Evolutionary conservation across 768 basidiomycete genomes (phyloP), one percentile per base, ranked within the genome.

Genomic region (Suillus occidentalis): DNA sequence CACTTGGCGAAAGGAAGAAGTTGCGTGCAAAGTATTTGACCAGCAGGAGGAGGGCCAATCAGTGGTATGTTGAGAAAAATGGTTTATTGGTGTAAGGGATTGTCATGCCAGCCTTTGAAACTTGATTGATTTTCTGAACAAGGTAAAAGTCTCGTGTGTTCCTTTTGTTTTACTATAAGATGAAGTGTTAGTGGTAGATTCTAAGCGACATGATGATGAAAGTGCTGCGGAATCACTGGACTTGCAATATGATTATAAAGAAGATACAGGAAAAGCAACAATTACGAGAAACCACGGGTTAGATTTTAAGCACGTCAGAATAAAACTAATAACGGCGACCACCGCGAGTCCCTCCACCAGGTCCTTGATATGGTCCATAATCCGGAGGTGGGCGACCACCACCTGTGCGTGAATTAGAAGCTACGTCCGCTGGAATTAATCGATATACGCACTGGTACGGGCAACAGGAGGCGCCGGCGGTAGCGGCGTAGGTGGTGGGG

Each of bases 301-400:
- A 45, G 34, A 31, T 42, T 59, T 63, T 45, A 31, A 63, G 36
- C 36, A 62, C 22, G 18, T 34, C 20, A 13, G 13, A 57, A 63
- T 40, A 53, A 60, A 16, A 65, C 55, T 76, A 82, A 71, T 76
- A 82, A 63, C 82, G 74, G 40, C 84, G 76, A 14, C 74, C 73
- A n/a, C 81, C 76, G 55, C 82, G 74, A 18, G 40, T 59, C 25
- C 76, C 76, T 42, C 79, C 77, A 64, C 80, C 80, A 1, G 91
- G 92, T n/a, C 91, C 91, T 73, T 89, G 89, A 69, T 94, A 94
- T 20, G 92, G 92, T 10, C 92, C 87, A 68, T 94, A 94, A 78
- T 94, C 92, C 47, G 92, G 92, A 22, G 92, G 91, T 34, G 92
- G 92, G 39, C 92, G 84, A 16, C 88, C 89, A 66, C 58, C 58